Conservation (phyloP, 1,284 basidiomycete genomes). For the Malassezia dermatis region DNA sequence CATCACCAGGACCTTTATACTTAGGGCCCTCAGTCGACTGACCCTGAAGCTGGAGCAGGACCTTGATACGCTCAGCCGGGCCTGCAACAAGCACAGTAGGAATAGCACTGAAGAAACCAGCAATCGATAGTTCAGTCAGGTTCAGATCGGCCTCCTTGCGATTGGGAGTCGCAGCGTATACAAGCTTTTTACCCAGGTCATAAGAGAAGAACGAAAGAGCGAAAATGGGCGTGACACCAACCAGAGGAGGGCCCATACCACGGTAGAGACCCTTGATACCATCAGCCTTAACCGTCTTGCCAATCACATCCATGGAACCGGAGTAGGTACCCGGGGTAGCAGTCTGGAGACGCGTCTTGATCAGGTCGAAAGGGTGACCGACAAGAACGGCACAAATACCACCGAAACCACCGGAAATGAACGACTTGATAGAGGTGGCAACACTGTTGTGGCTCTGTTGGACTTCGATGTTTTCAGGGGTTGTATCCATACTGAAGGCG, state of each 20-base stretch:
- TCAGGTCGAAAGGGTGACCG: constrained; percentile 94
- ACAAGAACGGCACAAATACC: constrained; percentile 77
- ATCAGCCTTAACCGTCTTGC: constrained; percentile 77
- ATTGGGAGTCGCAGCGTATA: constrained; percentile 58
- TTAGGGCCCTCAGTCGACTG: constrained; percentile 60
- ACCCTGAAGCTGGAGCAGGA: constrained; percentile 82
- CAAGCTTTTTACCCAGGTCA: constrained; percentile 81
- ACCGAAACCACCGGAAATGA: constrained; percentile 67
- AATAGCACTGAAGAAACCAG: constrained; percentile 87
- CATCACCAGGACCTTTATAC: constrained; percentile 86
- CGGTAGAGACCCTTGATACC: constrained; percentile 72
- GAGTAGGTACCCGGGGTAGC: constrained; percentile 79
- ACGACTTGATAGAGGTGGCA: constrained; percentile 43
- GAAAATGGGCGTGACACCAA: constrained; percentile 97
- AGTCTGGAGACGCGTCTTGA: constrained; percentile 85
- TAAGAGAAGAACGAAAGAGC: constrained; percentile 98
- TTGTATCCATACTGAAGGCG: constrained; percentile 25
- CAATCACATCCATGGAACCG: constrained; percentile 85
- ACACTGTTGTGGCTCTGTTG: constrained; percentile 30
- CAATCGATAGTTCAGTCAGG: constrained; percentile 73
- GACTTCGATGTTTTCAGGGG: constrained; percentile 21
- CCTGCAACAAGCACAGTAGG: constrained; percentile 85
- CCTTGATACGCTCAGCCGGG: constrained; percentile 94
- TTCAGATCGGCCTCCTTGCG: constrained; percentile 60
- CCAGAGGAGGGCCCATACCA: constrained; percentile 64